Conservation (phyloP, 129 eudicot species). For the Silybum marianum region DNA sequence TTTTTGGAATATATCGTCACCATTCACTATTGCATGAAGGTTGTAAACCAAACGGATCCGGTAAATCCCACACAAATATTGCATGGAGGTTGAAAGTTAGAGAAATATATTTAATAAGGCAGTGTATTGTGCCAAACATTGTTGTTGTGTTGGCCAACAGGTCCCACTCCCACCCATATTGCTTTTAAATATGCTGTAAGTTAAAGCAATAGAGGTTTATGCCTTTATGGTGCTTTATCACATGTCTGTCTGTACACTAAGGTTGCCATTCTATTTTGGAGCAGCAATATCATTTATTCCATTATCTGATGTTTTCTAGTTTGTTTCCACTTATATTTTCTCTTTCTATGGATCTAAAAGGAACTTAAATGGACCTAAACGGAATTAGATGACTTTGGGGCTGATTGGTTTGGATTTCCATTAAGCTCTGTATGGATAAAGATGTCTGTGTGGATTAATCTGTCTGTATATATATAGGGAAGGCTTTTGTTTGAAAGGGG, state of each 20-base stretch:
- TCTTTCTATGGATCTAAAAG: background rate
- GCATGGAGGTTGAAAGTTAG: background rate
- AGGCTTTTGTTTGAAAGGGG: too few species aligned
- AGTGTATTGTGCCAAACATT: background rate
- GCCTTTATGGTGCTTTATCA: constrained; percentile 1
- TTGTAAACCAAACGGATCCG: background rate
- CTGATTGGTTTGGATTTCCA: too few species aligned
- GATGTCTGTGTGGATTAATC: too few species aligned
- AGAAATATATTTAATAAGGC: background rate
- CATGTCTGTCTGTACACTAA: background rate
- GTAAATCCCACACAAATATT: background rate
- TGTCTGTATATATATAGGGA: too few species aligned
- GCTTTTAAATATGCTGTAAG: background rate
- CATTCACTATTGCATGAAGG: background rate
- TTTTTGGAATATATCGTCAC: background rate
- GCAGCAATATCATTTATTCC: constrained; percentile 2
- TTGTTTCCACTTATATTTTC: background rate
- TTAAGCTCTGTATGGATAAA: too few species aligned
- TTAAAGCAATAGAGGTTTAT: background rate
- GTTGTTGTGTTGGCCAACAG: constrained; percentile 1
- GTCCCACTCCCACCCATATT: constrained; percentile 6
- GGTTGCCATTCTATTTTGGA: background rate
- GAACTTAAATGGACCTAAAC: background rate
- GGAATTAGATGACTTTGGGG: background rate
- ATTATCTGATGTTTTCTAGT: background rate